Base-by-base conservation (phyloP, 192 early-diverging fungal genomes). In the Podila verticillata region DNA sequence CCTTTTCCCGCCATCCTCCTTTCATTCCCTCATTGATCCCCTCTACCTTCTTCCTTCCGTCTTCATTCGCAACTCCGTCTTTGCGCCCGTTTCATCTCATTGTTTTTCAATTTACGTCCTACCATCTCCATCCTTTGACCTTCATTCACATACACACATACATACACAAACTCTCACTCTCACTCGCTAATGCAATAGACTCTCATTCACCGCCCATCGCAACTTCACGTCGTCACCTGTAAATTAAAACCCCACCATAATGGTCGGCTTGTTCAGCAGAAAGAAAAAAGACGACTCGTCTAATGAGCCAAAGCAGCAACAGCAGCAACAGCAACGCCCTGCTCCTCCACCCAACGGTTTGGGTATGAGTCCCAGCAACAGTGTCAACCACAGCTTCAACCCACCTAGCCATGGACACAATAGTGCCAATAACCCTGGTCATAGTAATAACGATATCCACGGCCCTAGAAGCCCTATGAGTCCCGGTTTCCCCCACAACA, bases 251-350 rank as follows among this genome's bases (percentile, higher is more conserved):
- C 22, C n/a, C n/a, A 54, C 61, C 61, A 44, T 44, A 44, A 44
- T 62, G 61, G 61, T 34, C 19, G 69, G 68, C 34, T 64, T 79
- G 30, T 79, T 79, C 57, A 59, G 64, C 22, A 63, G 22, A 12
- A 79, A 79, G 69, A 79, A 79, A 44, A 79, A 79, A 22, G 75
- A 79, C 57, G 75, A 79, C 26, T 44, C 22, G 59, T n/a, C 44
- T 57, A 13, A 30, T 34, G n/a, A 8, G 22, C 15, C 44, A 54
- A 31, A 61, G 26, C 49, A 64, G 26, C 39, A 66, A 61, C 13
- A 39, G 31, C 32, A 15, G 5, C 12, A 48, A 62, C 62, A 77
- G 69, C 75, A 79, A 20, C 77, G 77, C 29, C 77, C 77, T 20
- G 69, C 77, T 36, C 77, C 77, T 4, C 61, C 77, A 19, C 70